Base-by-base conservation (phyloP, 345 rosid species). In the Pistacia atlantica region DNA sequence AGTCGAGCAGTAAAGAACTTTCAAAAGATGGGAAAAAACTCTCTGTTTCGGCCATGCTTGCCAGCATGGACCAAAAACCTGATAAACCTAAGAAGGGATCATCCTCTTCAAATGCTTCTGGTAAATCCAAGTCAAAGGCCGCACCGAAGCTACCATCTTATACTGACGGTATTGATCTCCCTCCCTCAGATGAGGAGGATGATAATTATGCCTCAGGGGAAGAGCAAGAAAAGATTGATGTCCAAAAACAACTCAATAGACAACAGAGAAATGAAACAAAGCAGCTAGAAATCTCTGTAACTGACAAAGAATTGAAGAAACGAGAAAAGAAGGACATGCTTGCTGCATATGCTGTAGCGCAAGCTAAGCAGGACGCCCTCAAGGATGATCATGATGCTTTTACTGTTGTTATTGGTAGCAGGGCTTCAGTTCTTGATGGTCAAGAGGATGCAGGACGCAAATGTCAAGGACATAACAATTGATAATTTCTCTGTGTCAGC, bases 361-460 rank as follows among this genome's bases (percentile, higher is more conserved):
- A 77, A 62, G 97, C 97, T 2, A 92, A 82, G 85, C 71, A 75
- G 74, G 99, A 93, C 79, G 99, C 98, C 48, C 85, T 96, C 75
- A 96, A 54, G 84, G 98, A 96, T 55, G 99, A 96, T 69, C 97
- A 70, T 78, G 99, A 96, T 83, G 99, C 99, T 13, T 96, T 96
- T 74, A 90, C 98, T 4, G 99, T 96, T 37, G 97, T 91, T 56
- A 93, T 93, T 68, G 98, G 99, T 66, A 96, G 92, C 75, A 88
- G 88, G 82, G 79, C 98, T 31, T 83, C 97, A 1, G 91, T 93
- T 64, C 97, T 96, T 64, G 98, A 92, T 69, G 97, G 99, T 16
- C 95, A 92, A 20, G 99, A 87, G 63, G 90, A 89, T 0, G 97
- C 87, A 0, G 94, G 94, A 91, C 88, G 99, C 98, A 2, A 96